Base-by-base conservation (phyloP, 208 protist species). In the Wallacemonas sp. region DNA sequence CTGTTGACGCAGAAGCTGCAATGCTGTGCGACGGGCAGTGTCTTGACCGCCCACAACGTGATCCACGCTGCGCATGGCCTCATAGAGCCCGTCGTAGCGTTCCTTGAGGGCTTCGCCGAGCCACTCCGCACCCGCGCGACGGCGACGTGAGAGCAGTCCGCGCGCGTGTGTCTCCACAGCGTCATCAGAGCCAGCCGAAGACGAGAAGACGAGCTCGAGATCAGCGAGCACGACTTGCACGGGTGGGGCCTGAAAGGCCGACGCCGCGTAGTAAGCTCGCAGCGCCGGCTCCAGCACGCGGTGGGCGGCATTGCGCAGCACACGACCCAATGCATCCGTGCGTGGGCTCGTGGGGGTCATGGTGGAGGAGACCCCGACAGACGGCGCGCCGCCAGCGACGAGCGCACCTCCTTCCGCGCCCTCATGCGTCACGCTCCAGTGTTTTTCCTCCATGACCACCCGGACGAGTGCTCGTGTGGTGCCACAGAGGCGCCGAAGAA, bases 241-340 rank as follows among this genome's bases (percentile, higher is more conserved):
- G 36, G 46, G 66, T 27, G 51, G 34, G 1, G 53, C 45, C 28
- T 59, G 51, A 27, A 27, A 49, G n/a, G 26, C 17, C 2, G 38
- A 28, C 11, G 63, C 64, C 12, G 81, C 68, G 72, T 91, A 91
- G 28, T 85, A 80, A 4, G 51, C 54, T 46, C 72, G 72, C 63
- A 96, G 74, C 1, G 78, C 77, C 33, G 86, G 78, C 66, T 96
- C 87, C 30, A 94, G 56, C 26, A 96, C 79, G 17, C 90, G 90
- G 38, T 82, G 86, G 1, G 90, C 87, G 22, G 78, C 63, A 24
- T 84, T 96, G 41, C 86, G 80, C 26, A 96, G 72, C 5, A 73
- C 30, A 24, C 61, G 21, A 2, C 64, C 71, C 11, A 83, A 38
- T 24, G 61, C 45, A 41, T 63, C 46, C 14, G 3, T 46, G 12